phyloP scores from a whole-genome alignment of 352 stramenopile genomes.

The Bremia lactucae region DNA sequence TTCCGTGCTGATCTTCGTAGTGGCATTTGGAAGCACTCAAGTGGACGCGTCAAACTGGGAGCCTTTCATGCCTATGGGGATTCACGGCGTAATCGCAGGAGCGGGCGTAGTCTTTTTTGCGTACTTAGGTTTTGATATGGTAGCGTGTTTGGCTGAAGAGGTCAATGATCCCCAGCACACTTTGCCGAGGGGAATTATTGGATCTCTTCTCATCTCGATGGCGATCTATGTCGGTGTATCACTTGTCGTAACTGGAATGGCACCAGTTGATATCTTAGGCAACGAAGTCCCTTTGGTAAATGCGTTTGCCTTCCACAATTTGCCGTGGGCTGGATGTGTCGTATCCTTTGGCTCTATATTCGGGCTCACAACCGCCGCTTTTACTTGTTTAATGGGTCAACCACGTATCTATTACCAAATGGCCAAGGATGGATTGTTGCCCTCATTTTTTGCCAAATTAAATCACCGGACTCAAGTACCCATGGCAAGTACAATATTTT shows the following conservation, averaged over 20 bases:
- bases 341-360: slow-evolving; percentile 90
- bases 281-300: slow-evolving; percentile 75
- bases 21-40: slow-evolving; percentile 66
- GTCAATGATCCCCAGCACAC: slow-evolving; percentile 84
- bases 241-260: slow-evolving; percentile 85
- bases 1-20: slow-evolving; percentile 84
- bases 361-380: slow-evolving; percentile 82
- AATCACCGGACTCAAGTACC: slow-evolving; percentile 55
- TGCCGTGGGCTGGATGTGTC: slow-evolving; percentile 63
- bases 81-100: slow-evolving; percentile 82
- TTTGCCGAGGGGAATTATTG: slow-evolving; percentile 88
- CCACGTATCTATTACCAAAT: slow-evolving; percentile 89
- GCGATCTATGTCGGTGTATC: slow-evolving; percentile 85
- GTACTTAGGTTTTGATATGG: slow-evolving; percentile 91
- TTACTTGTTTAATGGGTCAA: slow-evolving; percentile 88
- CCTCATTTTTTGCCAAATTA: slow-evolving; percentile 49
- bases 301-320: slow-evolving; percentile 66
- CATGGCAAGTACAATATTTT: slow-evolving; percentile 82
- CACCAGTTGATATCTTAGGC: slow-evolving; percentile 56
- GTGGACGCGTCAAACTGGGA: slow-evolving; percentile 70
- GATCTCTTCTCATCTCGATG: slow-evolving; percentile 85
- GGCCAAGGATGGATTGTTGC: slow-evolving; percentile 75
- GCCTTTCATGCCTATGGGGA: slow-evolving; percentile 77
- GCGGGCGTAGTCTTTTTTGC: slow-evolving; percentile 88
- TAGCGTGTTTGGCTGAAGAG: slow-evolving; percentile 87